Percentiles rank a stretch among this genome's conserved stretches.
Evolutionary conservation across 2,329 filamentous ascomycete species (phyloP).

Genomic region (Penicillium italicum): DNA sequence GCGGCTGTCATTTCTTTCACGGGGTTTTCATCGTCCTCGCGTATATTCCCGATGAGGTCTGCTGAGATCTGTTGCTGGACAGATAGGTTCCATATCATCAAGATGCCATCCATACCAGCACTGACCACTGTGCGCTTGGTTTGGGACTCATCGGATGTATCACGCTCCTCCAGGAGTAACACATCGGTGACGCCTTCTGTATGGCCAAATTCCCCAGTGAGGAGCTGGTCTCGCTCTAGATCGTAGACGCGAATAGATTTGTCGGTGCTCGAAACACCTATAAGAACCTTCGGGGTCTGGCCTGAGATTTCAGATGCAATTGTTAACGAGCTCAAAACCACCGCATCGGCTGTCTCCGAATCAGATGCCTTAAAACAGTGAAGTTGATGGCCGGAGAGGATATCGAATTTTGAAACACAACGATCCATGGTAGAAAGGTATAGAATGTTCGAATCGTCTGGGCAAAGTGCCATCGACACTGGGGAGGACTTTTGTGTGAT

Average conservation of each 20-base stretch:
- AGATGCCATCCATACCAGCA: constrained; percentile 73
- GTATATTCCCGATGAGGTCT: constrained; percentile 28
- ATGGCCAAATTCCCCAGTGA: constrained; percentile 91
- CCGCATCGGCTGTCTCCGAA: constrained; percentile 73
- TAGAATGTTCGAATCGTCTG: constrained; percentile 56
- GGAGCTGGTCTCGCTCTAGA: constrained; percentile 66
- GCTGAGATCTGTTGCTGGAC: constrained; percentile 35
- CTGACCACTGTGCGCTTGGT: constrained; percentile 56
- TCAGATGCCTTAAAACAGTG: constrained; percentile 80
- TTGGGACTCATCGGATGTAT: constrained; percentile 44
- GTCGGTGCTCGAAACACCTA: constrained; percentile 90
- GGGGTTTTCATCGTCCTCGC: constrained; percentile 41
- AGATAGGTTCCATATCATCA: constrained; percentile 68
- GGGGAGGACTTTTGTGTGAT: constrained; percentile 84
- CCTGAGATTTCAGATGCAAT: constrained; percentile 54
- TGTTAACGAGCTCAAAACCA: constrained; percentile 74
- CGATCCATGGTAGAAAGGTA: constrained; percentile 61
- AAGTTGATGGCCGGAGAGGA: constrained; percentile 65
- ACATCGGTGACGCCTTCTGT: constrained; percentile 90
- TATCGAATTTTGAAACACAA: constrained; percentile 56
- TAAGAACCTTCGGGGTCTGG: constrained; percentile 62
- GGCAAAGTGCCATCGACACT: constrained; percentile 71
- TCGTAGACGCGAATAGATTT: constrained; percentile 94
- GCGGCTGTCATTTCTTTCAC: constrained; percentile 51
- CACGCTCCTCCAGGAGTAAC: constrained; percentile 57